Conservation (phyloP, 2,329 filamentous ascomycete species). For the Curvularia eragrostidis region DNA sequence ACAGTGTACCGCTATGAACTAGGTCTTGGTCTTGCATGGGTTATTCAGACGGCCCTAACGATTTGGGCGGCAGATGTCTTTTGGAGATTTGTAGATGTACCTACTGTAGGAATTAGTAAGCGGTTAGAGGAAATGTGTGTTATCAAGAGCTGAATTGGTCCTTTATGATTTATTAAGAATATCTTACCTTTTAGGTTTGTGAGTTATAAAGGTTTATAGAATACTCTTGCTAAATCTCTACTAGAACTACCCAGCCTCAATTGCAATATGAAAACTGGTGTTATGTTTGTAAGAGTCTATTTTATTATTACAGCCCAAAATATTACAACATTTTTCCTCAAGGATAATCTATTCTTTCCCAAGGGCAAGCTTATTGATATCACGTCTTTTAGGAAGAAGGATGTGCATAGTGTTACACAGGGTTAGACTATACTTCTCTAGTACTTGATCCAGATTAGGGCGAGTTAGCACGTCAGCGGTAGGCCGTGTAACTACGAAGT, state of each 20-base stretch:
- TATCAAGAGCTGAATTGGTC: background rate
- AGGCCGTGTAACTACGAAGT: background rate
- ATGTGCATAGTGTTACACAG: background rate
- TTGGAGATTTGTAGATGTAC: background rate
- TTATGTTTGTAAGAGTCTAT: too few relatives aligned
- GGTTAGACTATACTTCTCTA: background rate
- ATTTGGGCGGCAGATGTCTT: constrained; percentile 1
- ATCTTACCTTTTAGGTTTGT: background rate
- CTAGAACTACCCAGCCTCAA: too few relatives aligned
- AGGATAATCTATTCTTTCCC: too few relatives aligned
- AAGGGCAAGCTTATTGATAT: too few relatives aligned
- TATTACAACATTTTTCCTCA: too few relatives aligned
- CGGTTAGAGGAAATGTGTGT: background rate
- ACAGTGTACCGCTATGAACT: background rate
- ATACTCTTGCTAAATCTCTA: too few relatives aligned
- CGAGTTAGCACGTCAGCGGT: background rate
- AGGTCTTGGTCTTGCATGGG: background rate
- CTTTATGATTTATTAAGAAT: background rate
- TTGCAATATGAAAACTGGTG: too few relatives aligned
- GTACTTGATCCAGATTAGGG: background rate
- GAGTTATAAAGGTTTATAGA: too few relatives aligned
- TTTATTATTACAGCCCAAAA: too few relatives aligned
- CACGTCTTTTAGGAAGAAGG: too few relatives aligned
- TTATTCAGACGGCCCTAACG: background rate
- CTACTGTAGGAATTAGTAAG: background rate